Conservation (phyloP, 202 grass and related monocot species). For the Dendrocalamus latiflorus region DNA sequence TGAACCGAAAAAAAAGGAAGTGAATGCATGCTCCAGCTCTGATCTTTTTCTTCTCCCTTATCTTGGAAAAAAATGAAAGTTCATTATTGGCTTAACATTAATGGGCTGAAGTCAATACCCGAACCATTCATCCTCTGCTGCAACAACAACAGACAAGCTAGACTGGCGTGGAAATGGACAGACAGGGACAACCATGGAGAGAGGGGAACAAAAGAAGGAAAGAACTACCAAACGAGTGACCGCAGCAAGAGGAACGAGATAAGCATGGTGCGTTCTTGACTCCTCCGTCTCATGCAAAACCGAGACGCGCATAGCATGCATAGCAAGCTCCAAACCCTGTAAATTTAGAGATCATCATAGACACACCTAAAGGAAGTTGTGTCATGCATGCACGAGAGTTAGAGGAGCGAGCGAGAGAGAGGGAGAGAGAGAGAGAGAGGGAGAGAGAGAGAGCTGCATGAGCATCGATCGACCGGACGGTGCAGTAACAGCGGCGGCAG, state of each 20-base stretch:
- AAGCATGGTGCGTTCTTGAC: constrained; percentile 99
- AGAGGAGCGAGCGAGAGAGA: background rate
- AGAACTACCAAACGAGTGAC: background rate
- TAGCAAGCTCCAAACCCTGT: constrained; percentile 17
- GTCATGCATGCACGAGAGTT: background rate
- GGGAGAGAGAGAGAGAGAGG: no score
- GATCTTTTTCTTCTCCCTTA: background rate
- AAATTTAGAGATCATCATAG: background rate
- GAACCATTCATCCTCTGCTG: constrained; percentile 87
- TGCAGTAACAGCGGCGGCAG: background rate
- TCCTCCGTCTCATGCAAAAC: constrained; percentile 52
- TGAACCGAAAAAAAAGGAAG: background rate
- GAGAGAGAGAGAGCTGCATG: constrained; percentile 29
- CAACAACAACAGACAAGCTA: constrained; percentile 9
- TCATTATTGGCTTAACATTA: constrained; percentile 56
- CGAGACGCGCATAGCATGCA: background rate
- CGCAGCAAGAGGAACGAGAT: constrained; percentile 64
- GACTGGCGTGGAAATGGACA: background rate
- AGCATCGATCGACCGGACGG: constrained; percentile 3
- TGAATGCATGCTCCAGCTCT: background rate
- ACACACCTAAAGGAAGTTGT: background rate
- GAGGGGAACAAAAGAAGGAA: background rate
- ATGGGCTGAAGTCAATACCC: constrained; percentile 98
- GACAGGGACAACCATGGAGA: background rate
- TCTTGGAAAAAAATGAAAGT: constrained; percentile 40